phyloP scores from a whole-genome alignment of 202 grass and related monocot genomes.

The Zizania palustris region DNA sequence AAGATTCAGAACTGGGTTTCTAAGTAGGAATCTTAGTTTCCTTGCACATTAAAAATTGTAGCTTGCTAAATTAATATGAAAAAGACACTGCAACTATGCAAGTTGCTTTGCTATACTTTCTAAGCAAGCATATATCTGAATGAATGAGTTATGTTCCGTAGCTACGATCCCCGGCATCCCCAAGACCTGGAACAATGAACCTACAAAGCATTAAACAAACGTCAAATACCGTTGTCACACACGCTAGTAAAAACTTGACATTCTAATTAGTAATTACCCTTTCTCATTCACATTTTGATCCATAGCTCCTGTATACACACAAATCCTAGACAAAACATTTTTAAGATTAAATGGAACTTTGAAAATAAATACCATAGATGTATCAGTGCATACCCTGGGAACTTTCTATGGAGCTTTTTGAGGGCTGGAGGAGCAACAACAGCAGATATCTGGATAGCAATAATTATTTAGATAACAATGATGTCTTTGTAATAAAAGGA shows the following conservation, averaged over 20 bases:
- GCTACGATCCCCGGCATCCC: slow-evolving; percentile 70
- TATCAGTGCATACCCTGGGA: slow-evolving; percentile 49
- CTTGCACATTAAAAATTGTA: not conserved
- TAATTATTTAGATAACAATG: slow-evolving; percentile 14
- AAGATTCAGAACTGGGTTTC: no score
- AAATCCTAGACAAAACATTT: slow-evolving; percentile 43
- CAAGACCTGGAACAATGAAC: slow-evolving; percentile 71
- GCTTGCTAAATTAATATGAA: not conserved
- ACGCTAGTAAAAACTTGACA: slow-evolving; percentile 2
- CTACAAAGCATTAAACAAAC: slow-evolving; percentile 30
- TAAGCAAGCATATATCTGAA: not conserved
- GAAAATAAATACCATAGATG: slow-evolving; percentile 1
- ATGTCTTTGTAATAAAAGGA: not conserved
- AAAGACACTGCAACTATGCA: not conserved
- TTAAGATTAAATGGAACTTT: slow-evolving; percentile 18
- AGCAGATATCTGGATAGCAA: slow-evolving; percentile 46
- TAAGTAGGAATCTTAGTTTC: not conserved
- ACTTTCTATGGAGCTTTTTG: slow-evolving; percentile 59
- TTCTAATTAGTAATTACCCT: slow-evolving; percentile 48
- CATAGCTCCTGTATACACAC: slow-evolving; percentile 57
- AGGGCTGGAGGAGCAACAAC: slow-evolving; percentile 61
- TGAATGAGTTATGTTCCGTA: slow-evolving; percentile 54
- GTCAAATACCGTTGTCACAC: not conserved
- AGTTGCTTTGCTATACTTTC: not conserved
- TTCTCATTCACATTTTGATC: slow-evolving; percentile 63